Evolutionary conservation across 495 filamentous ascomycete species (phyloP).

Genomic region (Neurospora sp.): DNA sequence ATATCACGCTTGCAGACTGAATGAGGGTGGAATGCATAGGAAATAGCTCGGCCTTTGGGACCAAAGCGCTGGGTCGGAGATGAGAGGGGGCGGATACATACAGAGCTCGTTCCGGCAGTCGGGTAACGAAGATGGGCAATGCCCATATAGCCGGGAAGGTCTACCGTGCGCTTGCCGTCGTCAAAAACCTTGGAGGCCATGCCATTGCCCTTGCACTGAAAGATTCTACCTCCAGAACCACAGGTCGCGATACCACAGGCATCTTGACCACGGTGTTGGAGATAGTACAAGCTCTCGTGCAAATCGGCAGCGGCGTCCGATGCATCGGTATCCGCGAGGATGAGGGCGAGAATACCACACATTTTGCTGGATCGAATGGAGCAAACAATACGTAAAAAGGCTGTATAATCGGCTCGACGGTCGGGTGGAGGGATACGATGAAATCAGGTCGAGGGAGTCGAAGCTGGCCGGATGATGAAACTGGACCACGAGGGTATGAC

Average conservation of each 20-base stretch:
- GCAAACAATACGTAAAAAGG: background rate
- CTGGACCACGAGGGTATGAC: background rate
- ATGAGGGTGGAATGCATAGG: background rate
- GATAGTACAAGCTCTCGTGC: slow-evolving; percentile 82
- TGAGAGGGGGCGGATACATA: slow-evolving; percentile 6
- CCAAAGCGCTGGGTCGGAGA: background rate
- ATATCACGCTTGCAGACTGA: background rate
- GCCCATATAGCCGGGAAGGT: slow-evolving; percentile 85
- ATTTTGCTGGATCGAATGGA: slow-evolving; percentile 35
- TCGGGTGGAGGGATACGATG: background rate
- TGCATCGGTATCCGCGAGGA: slow-evolving; percentile 52
- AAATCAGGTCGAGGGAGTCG: background rate
- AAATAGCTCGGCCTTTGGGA: background rate
- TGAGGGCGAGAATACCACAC: slow-evolving; percentile 82
- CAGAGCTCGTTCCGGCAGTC: slow-evolving; percentile 75
- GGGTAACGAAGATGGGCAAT: slow-evolving; percentile 85
- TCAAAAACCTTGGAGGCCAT: slow-evolving; percentile 81
- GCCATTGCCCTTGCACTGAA: slow-evolving; percentile 86
- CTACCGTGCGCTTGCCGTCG: slow-evolving; percentile 61
- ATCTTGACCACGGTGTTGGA: slow-evolving; percentile 81
- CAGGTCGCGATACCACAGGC: slow-evolving; percentile 83
- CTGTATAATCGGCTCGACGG: background rate
- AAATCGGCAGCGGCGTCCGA: slow-evolving; percentile 49
- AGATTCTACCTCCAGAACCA: slow-evolving; percentile 67
- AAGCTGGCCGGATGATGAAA: background rate